Evolutionary conservation across 345 rosid genomes (phyloP), one percentile per base, ranked within the genome.

Genomic region (Pugionium cornutum): DNA sequence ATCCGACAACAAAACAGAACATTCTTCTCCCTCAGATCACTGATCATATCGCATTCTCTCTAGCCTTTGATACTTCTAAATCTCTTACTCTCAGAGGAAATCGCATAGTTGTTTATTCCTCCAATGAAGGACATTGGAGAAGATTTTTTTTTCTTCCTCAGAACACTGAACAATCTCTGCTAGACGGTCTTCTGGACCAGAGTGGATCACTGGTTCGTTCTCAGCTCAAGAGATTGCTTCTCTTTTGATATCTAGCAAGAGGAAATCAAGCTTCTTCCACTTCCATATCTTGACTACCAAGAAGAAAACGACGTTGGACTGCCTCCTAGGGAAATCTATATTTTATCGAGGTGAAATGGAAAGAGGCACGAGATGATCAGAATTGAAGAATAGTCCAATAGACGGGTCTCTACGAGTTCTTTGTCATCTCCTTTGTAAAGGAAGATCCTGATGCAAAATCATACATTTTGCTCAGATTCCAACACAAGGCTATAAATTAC

Each of bases 31-130:
- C 83, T 49, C 52, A 0, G 7, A 55, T 18, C 34, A 36, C 25
- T 6, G 74, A 35, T 26, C 11, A 43, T 35, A 30, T 34, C 4
- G 65, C 75, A 9, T 47, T 73, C 48, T 41, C 45, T 64, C 50
- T 83, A 28, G 84, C 84, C 27, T 81, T 77, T 39, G 81, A 83
- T 77, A 84, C 84, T 37, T 55, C 48, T 3, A 75, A 61, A 49
- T 80, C 88, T 40, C 66, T 65, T 48, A 65, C 29, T 80, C 66
- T 71, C 7, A 49, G 59, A n/a, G 9, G 27, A 42, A 45, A 34
- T 40, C 64, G 55, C 58, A 50, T 81, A 4, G 67, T 61, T 51
- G 75, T 79, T 10, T 81, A 76, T 50, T 64, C 85, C 18, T 79
- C 85, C 0, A n/a, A 67, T 33, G 77, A 63, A 5, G 69, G 81